phyloP scores from a whole-genome alignment of 2,329 filamentous ascomycete genomes.

The Diplodia mutila region DNA sequence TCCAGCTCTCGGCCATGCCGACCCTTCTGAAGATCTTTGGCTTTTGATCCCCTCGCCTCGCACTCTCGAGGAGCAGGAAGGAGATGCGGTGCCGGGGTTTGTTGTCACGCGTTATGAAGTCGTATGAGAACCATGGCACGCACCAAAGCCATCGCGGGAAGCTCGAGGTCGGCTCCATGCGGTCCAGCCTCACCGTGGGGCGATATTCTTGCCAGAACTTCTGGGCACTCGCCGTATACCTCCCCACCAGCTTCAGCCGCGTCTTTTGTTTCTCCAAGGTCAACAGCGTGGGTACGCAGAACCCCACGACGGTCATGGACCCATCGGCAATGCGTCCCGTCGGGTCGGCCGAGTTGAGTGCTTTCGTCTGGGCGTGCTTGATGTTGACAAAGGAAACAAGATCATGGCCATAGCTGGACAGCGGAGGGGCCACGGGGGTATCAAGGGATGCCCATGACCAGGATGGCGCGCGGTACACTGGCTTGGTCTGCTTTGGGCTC shows the following conservation, averaged over 20 bases:
- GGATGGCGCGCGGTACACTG: not conserved
- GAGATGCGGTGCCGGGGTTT: not conserved
- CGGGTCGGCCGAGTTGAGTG: not conserved
- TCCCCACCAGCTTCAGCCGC: not conserved
- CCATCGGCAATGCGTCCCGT: not conserved
- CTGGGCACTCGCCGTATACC: not conserved
- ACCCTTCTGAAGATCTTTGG: not conserved
- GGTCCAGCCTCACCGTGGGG: not conserved
- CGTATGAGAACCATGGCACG: slow-evolving; percentile 14
- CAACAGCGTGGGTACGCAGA: not conserved
- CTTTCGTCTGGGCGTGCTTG: not conserved
- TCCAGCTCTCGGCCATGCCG: slow-evolving; percentile 7
- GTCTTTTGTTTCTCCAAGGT: not conserved
- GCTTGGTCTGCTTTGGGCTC: not conserved
- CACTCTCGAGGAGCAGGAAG: not conserved
- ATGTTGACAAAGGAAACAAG: not conserved
- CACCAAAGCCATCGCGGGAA: not conserved
- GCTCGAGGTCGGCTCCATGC: not conserved
- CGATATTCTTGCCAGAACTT: not conserved
- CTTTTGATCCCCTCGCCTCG: not conserved
- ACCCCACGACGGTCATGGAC: not conserved
- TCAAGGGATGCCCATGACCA: slow-evolving; percentile 19
- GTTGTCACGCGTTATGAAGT: not conserved
- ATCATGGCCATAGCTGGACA: slow-evolving; percentile 7
- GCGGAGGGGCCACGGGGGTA: not conserved